Evolutionary conservation across 139 green algal genomes (phyloP).

Genomic region (Coelastrella sp.): DNA sequence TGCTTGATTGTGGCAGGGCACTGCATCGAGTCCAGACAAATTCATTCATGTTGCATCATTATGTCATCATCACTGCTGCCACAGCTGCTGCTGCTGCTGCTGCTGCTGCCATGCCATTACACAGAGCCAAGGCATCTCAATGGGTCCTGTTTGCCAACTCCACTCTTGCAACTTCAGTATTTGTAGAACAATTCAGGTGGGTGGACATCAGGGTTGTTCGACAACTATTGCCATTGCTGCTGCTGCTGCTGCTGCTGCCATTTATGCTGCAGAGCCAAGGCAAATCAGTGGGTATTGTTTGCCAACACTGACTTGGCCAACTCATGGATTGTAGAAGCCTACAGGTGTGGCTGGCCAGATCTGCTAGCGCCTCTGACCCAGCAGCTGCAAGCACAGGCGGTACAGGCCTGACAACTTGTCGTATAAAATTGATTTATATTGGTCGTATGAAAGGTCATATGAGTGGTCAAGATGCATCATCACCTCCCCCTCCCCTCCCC

Average conservation of each 20-base stretch:
- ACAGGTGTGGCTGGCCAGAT: too few relatives aligned
- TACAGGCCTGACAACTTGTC: too few relatives aligned
- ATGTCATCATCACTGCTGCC: not conserved
- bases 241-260: constrained; percentile 6
- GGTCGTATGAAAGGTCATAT: too few relatives aligned
- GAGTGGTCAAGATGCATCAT: too few relatives aligned
- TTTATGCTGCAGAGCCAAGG: not conserved
- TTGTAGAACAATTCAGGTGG: constrained; percentile 51
- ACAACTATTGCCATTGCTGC: not conserved
- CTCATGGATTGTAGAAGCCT: too few relatives aligned
- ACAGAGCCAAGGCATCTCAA: constrained; percentile 31
- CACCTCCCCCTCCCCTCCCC: too few relatives aligned
- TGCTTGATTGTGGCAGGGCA: too few relatives aligned
- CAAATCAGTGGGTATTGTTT: constrained; percentile 51
- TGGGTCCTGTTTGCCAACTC: constrained; percentile 61
- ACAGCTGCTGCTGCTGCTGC: not conserved
- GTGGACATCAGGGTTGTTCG: not conserved
- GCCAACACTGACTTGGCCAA: constrained; percentile 54
- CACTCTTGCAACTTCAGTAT: constrained; percentile 49
- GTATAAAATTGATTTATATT: too few relatives aligned
- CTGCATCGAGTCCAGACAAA: too few relatives aligned
- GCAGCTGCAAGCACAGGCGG: too few relatives aligned
- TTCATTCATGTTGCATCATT: too few relatives aligned
- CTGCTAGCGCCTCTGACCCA: too few relatives aligned
- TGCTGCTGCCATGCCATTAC: not conserved